phyloP scores from a whole-genome alignment of 1,139 yeast genomes.

The Lodderomyces oxycetoniae region DNA sequence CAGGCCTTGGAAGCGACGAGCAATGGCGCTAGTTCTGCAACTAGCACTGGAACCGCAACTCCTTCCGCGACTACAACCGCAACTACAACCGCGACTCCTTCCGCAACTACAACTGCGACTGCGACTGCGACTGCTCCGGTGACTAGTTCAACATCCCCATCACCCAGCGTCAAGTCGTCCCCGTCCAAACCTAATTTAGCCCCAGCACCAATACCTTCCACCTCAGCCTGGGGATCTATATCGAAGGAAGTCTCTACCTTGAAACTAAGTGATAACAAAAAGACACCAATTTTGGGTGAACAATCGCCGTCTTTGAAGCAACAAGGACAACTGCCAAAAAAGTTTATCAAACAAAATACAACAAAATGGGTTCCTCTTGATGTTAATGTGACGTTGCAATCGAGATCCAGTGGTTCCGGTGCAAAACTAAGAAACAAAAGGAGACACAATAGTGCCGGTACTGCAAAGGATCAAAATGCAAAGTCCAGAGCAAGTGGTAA shows the following conservation, averaged over 20 bases:
- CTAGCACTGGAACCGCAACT: conserved; percentile 9
- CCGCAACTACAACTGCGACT: conserved; percentile 1
- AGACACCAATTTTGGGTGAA: conserved; percentile 44
- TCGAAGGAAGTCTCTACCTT: conserved; percentile 14
- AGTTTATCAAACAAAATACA: conserved; percentile 54
- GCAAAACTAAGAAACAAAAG: conserved; percentile 26
- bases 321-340: conserved; percentile 32
- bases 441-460: conserved; percentile 16
- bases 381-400: conserved; percentile 60
- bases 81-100: not conserved
- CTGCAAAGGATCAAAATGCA: conserved; percentile 1
- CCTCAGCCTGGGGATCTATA: conserved; percentile 62
- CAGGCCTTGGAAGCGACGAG: conserved; percentile 4
- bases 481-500: conserved; percentile 6
- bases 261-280: conserved; percentile 38
- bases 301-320: conserved; percentile 9
- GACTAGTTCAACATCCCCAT: conserved; percentile 3
- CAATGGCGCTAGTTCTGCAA: conserved; percentile 1
- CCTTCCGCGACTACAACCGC: conserved; percentile 6
- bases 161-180: conserved; percentile 2
- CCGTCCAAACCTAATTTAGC: conserved; percentile 39
- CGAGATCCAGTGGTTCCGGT: conserved; percentile 15
- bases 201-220: conserved; percentile 74
- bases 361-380: conserved; percentile 90
- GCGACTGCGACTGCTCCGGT: not conserved